Evolutionary conservation across 495 filamentous ascomycete genomes (phyloP).

Genomic region (Oidiodendron maius): DNA sequence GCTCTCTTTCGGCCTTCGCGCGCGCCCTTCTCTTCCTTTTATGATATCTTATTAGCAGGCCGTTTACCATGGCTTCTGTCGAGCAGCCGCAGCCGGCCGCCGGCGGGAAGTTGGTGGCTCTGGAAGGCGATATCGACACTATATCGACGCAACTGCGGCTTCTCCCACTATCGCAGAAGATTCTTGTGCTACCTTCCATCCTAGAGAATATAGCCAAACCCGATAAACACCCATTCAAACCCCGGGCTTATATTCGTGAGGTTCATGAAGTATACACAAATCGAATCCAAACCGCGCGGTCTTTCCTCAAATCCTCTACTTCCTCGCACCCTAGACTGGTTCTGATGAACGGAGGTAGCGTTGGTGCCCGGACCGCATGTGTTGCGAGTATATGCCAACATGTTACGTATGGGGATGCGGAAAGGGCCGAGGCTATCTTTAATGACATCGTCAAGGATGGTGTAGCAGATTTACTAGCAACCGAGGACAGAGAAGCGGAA

Average conservation of each 20-base stretch:
- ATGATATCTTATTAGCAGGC: background rate
- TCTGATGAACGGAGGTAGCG: slow-evolving; percentile 45
- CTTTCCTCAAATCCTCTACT: slow-evolving; percentile 36
- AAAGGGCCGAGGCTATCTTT: slow-evolving; percentile 37
- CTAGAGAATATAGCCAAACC: slow-evolving; percentile 26
- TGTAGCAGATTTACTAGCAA: slow-evolving; percentile 25
- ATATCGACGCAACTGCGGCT: slow-evolving; percentile 45
- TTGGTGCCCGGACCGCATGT: slow-evolving; percentile 36
- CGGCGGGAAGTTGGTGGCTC: slow-evolving; percentile 41
- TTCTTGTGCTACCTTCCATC: slow-evolving; percentile 40
- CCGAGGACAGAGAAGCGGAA: slow-evolving; percentile 1
- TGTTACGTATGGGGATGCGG: slow-evolving; percentile 32
- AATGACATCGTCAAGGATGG: slow-evolving; percentile 36
- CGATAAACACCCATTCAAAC: slow-evolving; percentile 23
- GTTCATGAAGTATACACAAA: slow-evolving; percentile 34
- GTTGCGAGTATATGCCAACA: slow-evolving; percentile 36
- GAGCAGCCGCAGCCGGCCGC: background rate
- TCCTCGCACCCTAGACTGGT: slow-evolving; percentile 37
- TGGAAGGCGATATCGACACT: slow-evolving; percentile 41
- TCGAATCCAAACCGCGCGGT: slow-evolving; percentile 34
- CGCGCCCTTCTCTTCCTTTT: background rate
- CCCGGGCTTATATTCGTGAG: slow-evolving; percentile 31
- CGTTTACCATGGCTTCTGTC: background rate
- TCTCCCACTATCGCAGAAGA: slow-evolving; percentile 41
- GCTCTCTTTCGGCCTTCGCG: background rate